Evolutionary conservation across 2,329 filamentous ascomycete genomes (phyloP).

Genomic region (Trichoderma cornu-damae): DNA sequence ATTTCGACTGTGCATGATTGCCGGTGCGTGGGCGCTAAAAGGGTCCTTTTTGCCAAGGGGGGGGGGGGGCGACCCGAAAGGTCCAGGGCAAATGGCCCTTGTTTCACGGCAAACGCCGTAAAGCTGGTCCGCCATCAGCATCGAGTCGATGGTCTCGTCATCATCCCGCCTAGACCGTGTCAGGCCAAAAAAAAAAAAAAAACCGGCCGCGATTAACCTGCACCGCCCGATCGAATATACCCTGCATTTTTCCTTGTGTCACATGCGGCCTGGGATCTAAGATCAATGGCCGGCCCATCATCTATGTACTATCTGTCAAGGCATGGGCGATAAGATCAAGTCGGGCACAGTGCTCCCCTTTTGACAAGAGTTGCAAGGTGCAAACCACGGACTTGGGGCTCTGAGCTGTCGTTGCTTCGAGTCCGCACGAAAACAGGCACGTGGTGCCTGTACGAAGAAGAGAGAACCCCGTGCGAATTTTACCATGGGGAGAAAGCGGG

Average conservation of each 20-base stretch:
- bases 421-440: no score
- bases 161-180: not conserved
- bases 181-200: no score
- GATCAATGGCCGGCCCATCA: not conserved
- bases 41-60: not conserved
- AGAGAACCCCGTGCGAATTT: no score
- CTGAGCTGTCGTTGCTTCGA: no score
- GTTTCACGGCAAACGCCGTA: slow-evolving; percentile 9
- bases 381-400: no score
- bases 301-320: not conserved
- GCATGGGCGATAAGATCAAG: not conserved
- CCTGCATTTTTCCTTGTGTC: slow-evolving; percentile 1
- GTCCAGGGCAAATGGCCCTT: not conserved
- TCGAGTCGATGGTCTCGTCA: not conserved
- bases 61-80: not conserved
- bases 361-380: not conserved
- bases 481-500: no score
- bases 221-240: not conserved
- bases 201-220: no score
- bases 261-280: slow-evolving; percentile 8
- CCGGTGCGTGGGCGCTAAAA: not conserved
- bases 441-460: no score
- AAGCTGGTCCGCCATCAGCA: not conserved
- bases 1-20: not conserved
- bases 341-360: not conserved